Base-by-base conservation (phyloP, 2,329 filamentous ascomycete genomes). In the Byssothecium circinans region DNA sequence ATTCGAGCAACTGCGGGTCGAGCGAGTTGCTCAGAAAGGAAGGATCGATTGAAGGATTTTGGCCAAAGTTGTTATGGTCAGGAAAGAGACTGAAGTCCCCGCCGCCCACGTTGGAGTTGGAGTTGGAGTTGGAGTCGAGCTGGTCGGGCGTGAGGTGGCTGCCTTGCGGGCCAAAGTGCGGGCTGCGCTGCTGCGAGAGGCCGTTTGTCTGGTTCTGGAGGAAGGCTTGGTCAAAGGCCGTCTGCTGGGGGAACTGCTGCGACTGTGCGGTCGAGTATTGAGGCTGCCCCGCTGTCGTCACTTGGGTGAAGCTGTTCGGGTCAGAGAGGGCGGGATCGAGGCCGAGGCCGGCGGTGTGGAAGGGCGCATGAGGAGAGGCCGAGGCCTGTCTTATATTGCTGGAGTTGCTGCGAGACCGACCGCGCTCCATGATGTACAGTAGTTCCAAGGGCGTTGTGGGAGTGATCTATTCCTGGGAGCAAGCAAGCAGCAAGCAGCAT, bases 321-420 rank as follows among this genome's bases (percentile, higher is more conserved):
- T 61, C 52, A 39, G 53, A 44, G 60, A 59, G 36, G 64, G 58
- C 43, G 20, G 67, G 72, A 67, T 85, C 80, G 58, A 85, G 73
- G 54, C 73, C 80, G 63, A 86, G 77, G 64, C 81, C 82, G 43
- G 57, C 46, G 75, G 61, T 79, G 43, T 78, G 74, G 62, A 79
- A 81, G 60, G 76, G 76, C 71, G 72, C 70, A 62, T 69, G 79
- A 68, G 80, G 81, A 66, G 83, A 82, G 61, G 83, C 81, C 61
- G 84, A 86, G 58, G 75, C 80, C 69, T 83, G 82, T 70, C 80
- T 87, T 85, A 87, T 86, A 84, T 83, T 69, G 67, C 78, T 77
- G 65, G 77, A 85, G 58, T 79, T 81, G 60, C 84, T 86, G 65
- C 83, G 82, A 67, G 82, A 82, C 68, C 81, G 76, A 65, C 79